phyloP scores from a whole-genome alignment of 495 filamentous ascomycete genomes.

The Oidiodendron maius region DNA sequence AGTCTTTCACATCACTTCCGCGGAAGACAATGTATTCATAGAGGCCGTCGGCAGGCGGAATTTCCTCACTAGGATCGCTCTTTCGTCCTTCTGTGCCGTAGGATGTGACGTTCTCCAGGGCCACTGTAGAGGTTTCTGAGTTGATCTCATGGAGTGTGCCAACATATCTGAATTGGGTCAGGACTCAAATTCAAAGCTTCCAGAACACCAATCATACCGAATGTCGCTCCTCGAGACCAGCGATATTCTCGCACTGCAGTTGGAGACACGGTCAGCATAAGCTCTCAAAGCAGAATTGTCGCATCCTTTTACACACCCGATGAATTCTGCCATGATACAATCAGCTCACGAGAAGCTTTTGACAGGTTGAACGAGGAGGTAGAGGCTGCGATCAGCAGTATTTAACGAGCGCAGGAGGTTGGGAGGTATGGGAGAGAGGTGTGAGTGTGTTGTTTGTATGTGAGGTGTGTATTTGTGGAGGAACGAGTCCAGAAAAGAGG shows the following conservation, averaged over 20 bases:
- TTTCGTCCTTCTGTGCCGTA: constrained; percentile 90
- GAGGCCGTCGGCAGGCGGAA: constrained; percentile 71
- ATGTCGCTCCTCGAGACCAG: constrained; percentile 98
- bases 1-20: constrained; percentile 96
- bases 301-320: constrained; percentile 39
- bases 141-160: constrained; percentile 97
- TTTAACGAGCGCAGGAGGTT: constrained; percentile 7
- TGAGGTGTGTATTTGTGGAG: constrained; percentile 1
- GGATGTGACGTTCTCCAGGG: constrained; percentile 88
- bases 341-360: constrained; percentile 20
- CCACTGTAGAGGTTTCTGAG: constrained; percentile 91
- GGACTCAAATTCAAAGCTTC: constrained; percentile 5
- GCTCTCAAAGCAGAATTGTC: constrained; percentile 3
- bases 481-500: constrained; percentile 12
- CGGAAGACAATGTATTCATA: constrained; percentile 99
- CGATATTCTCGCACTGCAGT: constrained; percentile 64
- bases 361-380: constrained; percentile 12
- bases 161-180: constrained; percentile 66
- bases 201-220: constrained; percentile 8
- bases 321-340: constrained; percentile 54
- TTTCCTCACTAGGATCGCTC: constrained; percentile 69
- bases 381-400: constrained; percentile 3
- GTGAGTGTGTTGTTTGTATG: not conserved
- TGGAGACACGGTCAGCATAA: constrained; percentile 16
- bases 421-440: not conserved